phyloP scores from a whole-genome alignment of 2,329 filamentous ascomycete species.

The Westerdykella sp. region DNA sequence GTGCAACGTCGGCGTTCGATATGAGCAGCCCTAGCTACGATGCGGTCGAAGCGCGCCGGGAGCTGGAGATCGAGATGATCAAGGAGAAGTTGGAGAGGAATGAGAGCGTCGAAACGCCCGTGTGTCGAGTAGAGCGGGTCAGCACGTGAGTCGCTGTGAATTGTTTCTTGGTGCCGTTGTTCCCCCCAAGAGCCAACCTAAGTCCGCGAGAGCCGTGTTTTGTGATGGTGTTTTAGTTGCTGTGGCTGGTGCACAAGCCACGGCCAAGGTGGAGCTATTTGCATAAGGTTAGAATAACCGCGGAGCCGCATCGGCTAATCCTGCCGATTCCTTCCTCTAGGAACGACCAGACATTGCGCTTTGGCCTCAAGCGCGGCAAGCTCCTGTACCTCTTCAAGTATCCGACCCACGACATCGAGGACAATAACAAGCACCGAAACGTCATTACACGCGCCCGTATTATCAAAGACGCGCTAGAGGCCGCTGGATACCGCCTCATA shows the following conservation, averaged over 20 bases:
- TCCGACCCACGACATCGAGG: conserved; percentile 18
- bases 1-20: too few species aligned
- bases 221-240: too few species aligned
- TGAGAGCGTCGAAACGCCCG: conserved; percentile 13
- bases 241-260: too few species aligned
- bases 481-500: conserved; percentile 15
- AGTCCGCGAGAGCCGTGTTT: too few species aligned
- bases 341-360: conserved; percentile 9
- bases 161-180: not conserved
- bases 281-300: not conserved
- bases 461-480: conserved; percentile 16
- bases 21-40: conserved; percentile 9
- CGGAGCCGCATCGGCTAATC: conserved; percentile 22
- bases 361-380: conserved; percentile 19
- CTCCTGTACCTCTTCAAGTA: conserved; percentile 20
- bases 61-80: conserved; percentile 15
- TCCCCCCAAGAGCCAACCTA: too few species aligned
- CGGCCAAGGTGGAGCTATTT: too few species aligned
- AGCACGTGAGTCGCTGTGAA: conserved; percentile 11
- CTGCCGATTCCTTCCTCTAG: conserved; percentile 8
- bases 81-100: conserved; percentile 14
- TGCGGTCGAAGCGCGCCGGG: conserved; percentile 16
- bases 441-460: conserved; percentile 20
- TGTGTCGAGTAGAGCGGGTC: conserved; percentile 17
- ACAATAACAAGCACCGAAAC: conserved; percentile 24